A percentile compares a stretch with the other conserved stretches of the same genome.
Evolutionary conservation across 495 filamentous ascomycete genomes (phyloP).

Genomic region (Geopyxis carbonaria): DNA sequence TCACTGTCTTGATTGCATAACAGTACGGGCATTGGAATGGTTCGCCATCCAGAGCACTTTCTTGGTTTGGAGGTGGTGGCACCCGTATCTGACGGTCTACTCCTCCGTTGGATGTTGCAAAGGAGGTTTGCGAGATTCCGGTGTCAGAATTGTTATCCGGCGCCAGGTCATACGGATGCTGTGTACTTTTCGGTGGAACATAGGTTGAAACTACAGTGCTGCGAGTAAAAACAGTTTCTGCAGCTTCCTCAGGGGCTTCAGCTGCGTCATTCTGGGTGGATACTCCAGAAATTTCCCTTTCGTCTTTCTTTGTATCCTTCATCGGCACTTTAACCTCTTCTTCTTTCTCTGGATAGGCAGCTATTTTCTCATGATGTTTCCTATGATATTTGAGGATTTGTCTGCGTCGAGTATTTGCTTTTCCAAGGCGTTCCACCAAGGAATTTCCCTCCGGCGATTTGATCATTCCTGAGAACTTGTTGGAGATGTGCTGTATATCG

Average conservation of each 20-base stretch:
- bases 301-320: too few species aligned
- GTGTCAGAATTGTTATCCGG: not conserved
- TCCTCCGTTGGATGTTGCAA: slow-evolving; percentile 7
- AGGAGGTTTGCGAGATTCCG: slow-evolving; percentile 12
- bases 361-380: slow-evolving; percentile 14
- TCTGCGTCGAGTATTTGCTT: slow-evolving; percentile 25
- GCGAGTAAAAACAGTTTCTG: too few species aligned
- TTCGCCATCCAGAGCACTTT: slow-evolving; percentile 1
- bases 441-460: too few species aligned
- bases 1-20: slow-evolving; percentile 6
- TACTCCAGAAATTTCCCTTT: too few species aligned
- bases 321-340: too few species aligned
- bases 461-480: too few species aligned
- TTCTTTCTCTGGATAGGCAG: not conserved
- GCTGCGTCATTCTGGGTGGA: too few species aligned
- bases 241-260: too few species aligned
- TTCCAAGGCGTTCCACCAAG: slow-evolving; percentile 24
- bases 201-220: too few species aligned
- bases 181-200: too few species aligned
- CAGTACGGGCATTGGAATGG: slow-evolving; percentile 19
- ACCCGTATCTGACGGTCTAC: slow-evolving; percentile 4
- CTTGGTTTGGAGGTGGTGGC: slow-evolving; percentile 6
- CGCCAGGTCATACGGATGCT: too few species aligned
- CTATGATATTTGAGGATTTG: slow-evolving; percentile 14
- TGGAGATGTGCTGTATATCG: slow-evolving; percentile 22